phyloP scores from a whole-genome alignment of 257 asterid species.

The Vinca minor region DNA sequence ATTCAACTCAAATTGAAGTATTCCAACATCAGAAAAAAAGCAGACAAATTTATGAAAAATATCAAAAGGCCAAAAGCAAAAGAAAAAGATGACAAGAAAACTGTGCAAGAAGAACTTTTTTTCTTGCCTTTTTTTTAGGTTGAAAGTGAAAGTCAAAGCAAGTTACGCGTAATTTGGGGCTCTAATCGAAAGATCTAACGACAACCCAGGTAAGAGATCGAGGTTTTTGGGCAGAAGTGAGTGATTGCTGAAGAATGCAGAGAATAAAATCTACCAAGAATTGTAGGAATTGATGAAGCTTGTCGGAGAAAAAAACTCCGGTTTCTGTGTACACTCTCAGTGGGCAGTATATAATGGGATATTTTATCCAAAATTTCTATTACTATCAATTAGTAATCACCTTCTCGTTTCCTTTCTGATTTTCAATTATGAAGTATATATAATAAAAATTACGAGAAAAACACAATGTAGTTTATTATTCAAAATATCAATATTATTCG shows the following conservation, averaged over 20 bases:
- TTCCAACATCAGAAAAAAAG: slow-evolving; percentile 10
- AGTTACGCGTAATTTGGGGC: slow-evolving; percentile 28
- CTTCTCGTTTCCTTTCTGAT: too few species aligned
- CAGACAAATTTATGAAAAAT: too few species aligned
- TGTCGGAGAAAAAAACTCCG: slow-evolving; percentile 36
- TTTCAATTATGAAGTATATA: too few species aligned
- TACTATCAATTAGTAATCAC: slow-evolving; percentile 10
- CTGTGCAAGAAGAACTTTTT: slow-evolving; percentile 6
- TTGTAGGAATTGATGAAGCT: slow-evolving; percentile 34
- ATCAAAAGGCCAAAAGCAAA: slow-evolving; percentile 7
- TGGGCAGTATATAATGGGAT: neutral
- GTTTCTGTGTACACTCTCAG: neutral
- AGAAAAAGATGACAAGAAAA: slow-evolving; percentile 3
- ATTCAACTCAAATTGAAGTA: slow-evolving; percentile 10
- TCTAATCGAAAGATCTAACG: slow-evolving; percentile 31
- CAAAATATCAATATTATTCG: too few species aligned
- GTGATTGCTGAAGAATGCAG: slow-evolving; percentile 29
- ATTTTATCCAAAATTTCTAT: neutral
- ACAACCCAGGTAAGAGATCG: too few species aligned
- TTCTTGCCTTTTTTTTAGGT: slow-evolving; percentile 24
- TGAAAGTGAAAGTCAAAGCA: slow-evolving; percentile 35
- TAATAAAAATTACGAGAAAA: too few species aligned
- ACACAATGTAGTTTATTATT: too few species aligned
- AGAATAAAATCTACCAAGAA: slow-evolving; percentile 27
- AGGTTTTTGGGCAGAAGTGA: slow-evolving; percentile 13